phyloP scores from a whole-genome alignment of 2,329 filamentous ascomycete species.

The Emydomyces testavorans region DNA sequence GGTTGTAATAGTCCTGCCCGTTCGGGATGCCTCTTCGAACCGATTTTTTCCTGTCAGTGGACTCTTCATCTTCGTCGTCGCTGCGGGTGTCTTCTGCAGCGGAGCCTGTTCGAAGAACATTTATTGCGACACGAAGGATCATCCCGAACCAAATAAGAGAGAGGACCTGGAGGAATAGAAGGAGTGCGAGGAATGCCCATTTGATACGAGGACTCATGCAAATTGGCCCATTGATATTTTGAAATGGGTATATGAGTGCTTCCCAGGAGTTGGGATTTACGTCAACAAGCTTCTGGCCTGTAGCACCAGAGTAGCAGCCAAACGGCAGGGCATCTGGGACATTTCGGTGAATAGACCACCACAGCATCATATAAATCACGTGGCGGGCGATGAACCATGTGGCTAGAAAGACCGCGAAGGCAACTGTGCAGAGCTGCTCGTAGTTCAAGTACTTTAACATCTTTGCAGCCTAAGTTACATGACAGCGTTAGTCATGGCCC shows the following conservation, averaged over 20 bases:
- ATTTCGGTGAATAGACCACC: slow-evolving; percentile 68
- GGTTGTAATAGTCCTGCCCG: slow-evolving; percentile 21
- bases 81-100: slow-evolving; percentile 77
- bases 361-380: slow-evolving; percentile 63
- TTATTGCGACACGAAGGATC: slow-evolving; percentile 71
- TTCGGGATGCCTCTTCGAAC: slow-evolving; percentile 20
- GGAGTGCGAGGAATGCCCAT: slow-evolving; percentile 62
- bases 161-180: slow-evolving; percentile 67
- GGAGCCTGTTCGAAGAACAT: slow-evolving; percentile 59
- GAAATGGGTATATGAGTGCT: slow-evolving; percentile 64
- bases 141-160: slow-evolving; percentile 81
- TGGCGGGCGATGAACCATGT: slow-evolving; percentile 79
- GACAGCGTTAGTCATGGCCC: slow-evolving; percentile 5
- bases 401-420: slow-evolving; percentile 75
- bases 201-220: slow-evolving; percentile 69
- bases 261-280: slow-evolving; percentile 36
- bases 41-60: neutral
- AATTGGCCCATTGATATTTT: slow-evolving; percentile 57
- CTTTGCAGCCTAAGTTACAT: slow-evolving; percentile 58
- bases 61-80: slow-evolving; percentile 65
- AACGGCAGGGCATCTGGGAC: slow-evolving; percentile 50
- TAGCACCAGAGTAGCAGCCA: slow-evolving; percentile 57
- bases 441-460: slow-evolving; percentile 82
- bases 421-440: slow-evolving; percentile 62
- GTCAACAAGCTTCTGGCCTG: slow-evolving; percentile 20